Evolutionary conservation across 129 eudicot species (phyloP), one percentile per base, ranked within the genome.

Genomic region (Lactuca sativa): DNA sequence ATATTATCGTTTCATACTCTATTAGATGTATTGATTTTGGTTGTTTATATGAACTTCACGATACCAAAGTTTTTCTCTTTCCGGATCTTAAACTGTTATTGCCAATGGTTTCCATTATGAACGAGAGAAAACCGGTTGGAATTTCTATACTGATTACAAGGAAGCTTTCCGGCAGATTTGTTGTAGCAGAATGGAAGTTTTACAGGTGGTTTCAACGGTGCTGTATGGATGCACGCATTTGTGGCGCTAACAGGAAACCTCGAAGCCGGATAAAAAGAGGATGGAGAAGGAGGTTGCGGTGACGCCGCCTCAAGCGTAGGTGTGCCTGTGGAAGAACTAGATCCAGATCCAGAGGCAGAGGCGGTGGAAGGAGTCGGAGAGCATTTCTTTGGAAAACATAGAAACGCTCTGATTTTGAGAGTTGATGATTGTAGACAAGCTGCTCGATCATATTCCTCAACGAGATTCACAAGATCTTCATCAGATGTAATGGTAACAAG

Each of bases 381-480:
- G 7, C 67, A 41, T 69, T 82, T 84, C 67, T 77, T 89, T 1
- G 97, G 88, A 21, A 53, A 43, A 3, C 83, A 81, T 10, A 91
- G 80, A 71, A 91, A 91, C 15, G 92, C 92, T 72, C 96, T 78
- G 55, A 91, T 82, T 74, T 91, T 91, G 57, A 75, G 53, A 11
- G 96, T 67, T 4, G 75, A 69, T 3, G 85, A 37, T 30, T 80
- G 62, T 9, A 74, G 44, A 36, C 75, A 63, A 31, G 76, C 81
- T 52, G 75, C 81, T 44, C 84, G 77, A 74, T 89, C 96, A 74
- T 92, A 92, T 67, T 89, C 98, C 71, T 92, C 98, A 68, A 92
- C 66, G 38, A 92, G 78, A 76, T 86, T 81, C 15, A 56, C 64
- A 0, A 92, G 83, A 73, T 92, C 98, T 21, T 92, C 95, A 38